Evolutionary conservation across 345 rosid species (phyloP), one percentile per base, ranked within the genome.

Genomic region (Acer negundo): DNA sequence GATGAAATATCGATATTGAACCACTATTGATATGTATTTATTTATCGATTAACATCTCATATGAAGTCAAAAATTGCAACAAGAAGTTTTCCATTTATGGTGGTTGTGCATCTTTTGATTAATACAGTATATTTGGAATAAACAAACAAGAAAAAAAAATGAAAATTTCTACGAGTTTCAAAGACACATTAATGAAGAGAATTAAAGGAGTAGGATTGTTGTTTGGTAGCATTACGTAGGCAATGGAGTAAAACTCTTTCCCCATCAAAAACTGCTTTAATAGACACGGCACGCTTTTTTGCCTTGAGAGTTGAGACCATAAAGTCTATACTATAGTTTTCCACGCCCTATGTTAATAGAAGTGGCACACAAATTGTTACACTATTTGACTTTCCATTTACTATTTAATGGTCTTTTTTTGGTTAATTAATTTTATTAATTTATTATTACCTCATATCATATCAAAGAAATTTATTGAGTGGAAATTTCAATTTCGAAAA

Each of bases 121-220:
- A 58, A 9, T 9, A 58, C 24, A 1, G 20, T 5, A 3, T 4
- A 0, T 31, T 58, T 58, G 24, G 6, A 58, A 6, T 11, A 49
- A 49, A 49, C 16, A 49, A 49, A 13, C 3, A 15, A 6, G 2
- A 47, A 7, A 47, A 7, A 47, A 35, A 35, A 35, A 4, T 16
- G 19, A 47, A 10, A 23, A 69, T 3, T 19, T 19, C 12, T 23
- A 26, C 23, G 7, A 12, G 7, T 70, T 26, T 51, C 7, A 35
- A 35, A 72, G 11, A n/a, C 15, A 38, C 75, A 72, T 56, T 72
- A 72, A 35, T 72, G 51, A 0, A 56, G 0, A 19, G 65, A 72
- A 28, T 35, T 72, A 72, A 72, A 51, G 6, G 3, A 70, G 1
- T 53, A 51, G 6, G 3, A 70, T 8, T 53, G 0, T 70, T 2